Percentiles rank a stretch among this genome's conserved stretches.
phyloP scores from a whole-genome alignment of 441 rosid species.

The Aleurites moluccanus region DNA sequence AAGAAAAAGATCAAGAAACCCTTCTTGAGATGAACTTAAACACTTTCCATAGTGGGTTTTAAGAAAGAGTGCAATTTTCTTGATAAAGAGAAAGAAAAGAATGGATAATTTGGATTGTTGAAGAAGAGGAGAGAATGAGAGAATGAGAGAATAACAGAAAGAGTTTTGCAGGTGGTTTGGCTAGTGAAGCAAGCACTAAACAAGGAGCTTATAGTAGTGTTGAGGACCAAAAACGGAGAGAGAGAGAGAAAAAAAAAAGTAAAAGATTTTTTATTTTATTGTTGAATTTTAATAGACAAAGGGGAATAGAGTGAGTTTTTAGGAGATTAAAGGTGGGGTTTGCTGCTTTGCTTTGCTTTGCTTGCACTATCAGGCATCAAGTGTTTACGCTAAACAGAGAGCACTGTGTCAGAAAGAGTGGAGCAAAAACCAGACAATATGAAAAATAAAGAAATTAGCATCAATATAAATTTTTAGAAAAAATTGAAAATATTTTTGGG shows the following conservation, averaged over 20 bases:
- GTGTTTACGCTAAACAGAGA: conserved; percentile 43
- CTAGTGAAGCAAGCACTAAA: conserved; percentile 51
- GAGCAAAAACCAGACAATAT: background rate
- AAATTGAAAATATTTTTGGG: too few relatives aligned
- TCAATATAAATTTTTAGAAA: too few relatives aligned
- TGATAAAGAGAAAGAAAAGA: too few relatives aligned
- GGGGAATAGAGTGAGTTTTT: conserved; percentile 22
- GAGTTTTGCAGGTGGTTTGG: conserved; percentile 46
- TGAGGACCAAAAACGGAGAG: conserved; percentile 35
- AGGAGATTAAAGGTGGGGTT: conserved; percentile 26
- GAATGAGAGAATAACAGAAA: conserved; percentile 24
- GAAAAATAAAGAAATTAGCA: conserved; percentile 20
- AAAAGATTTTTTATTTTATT: conserved; percentile 26
- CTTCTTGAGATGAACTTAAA: background rate
- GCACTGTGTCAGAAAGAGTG: conserved; percentile 62
- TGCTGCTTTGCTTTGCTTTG: conserved; percentile 55
- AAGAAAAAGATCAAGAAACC: conserved; percentile 8
- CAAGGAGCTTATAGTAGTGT: conserved; percentile 52
- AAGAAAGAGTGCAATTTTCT: too few relatives aligned
- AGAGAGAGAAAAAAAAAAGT: conserved; percentile 2
- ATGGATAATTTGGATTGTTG: background rate
- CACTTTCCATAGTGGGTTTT: background rate
- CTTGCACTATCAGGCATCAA: conserved; percentile 89
- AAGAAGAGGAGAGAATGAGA: background rate
- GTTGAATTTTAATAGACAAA: conserved; percentile 31